Evolutionary conservation across 2,329 filamentous ascomycete genomes (phyloP), one percentile per base, ranked within the genome.

Genomic region (Scedosporium boydii): DNA sequence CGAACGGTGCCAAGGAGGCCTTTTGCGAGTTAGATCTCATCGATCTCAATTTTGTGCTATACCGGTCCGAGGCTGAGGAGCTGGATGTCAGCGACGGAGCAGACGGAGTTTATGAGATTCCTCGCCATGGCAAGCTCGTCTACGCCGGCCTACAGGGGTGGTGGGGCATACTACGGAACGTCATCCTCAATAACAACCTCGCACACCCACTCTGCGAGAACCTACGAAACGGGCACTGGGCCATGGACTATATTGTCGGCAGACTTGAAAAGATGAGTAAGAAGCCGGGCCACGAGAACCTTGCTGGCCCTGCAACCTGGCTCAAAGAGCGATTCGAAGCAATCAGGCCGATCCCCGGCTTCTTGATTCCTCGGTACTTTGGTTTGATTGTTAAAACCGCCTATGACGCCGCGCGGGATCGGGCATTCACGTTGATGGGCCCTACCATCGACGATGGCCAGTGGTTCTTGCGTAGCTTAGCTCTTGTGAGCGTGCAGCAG

Each of bases 131-230:
- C 2, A 86, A 89, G 64, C 82, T 97, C 51, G 90, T 97, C 2
- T 99, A 98, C 73, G 93, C 93, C 64, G 95, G 95, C 64, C 81
- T 99, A n/a, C 95, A 99, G 73, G 96, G 96, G 44, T 99, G 95
- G 93, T 96, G 93, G 92, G 97, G 92, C 72, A 80, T 96, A 0
- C 78, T 99, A 51, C 88, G 91, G 68, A 82, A 89, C 63, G 88
- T 99, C 65, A 90, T 98, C 68, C 84, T 82, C 59, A 87, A 95
- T 66, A 99, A 99, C 72, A 87, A 98, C 71, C 83, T 99, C 7
- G 95, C 90, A 0, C 95, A 99, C 71, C 90, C 95, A 0, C 82
- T 99, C 10, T 98, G 93, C 74, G 88, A 97, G 70, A 93, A 99
- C 70, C 83, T 99, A 4, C 87, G 95, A 59, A 85, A 96, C 66